phyloP scores from a whole-genome alignment of 2,329 filamentous ascomycete genomes.

The Colletotrichum somersetense region DNA sequence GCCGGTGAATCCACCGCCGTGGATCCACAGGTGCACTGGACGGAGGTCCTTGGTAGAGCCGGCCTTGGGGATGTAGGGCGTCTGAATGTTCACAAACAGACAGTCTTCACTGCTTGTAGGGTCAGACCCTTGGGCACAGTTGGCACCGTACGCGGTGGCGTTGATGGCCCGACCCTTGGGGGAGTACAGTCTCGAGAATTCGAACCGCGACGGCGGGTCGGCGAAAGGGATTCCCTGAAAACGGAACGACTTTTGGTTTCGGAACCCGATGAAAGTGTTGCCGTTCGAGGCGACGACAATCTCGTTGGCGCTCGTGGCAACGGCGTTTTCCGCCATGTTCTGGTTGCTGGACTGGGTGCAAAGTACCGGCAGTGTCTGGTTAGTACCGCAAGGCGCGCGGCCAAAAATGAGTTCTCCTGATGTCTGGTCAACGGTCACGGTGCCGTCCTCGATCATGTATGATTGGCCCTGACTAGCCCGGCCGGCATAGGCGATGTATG shows the following conservation, averaged over 20 bases:
- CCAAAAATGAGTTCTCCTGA: not conserved
- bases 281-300: not conserved
- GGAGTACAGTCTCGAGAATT: not conserved
- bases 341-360: not conserved
- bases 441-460: not conserved
- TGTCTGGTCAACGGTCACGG: not conserved
- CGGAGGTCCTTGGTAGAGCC: not conserved
- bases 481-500: not conserved
- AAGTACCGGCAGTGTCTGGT: not conserved
- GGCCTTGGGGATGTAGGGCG: not conserved
- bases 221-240: not conserved
- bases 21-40: not conserved
- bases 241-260: conserved; percentile 1
- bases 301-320: not conserved
- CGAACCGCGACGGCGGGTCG: not conserved
- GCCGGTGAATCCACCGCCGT: not conserved
- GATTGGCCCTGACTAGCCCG: not conserved
- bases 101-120: not conserved
- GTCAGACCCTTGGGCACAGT: not conserved
- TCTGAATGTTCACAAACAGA: not conserved
- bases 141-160: not conserved
- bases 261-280: not conserved
- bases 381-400: not conserved
- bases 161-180: not conserved
- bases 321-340: not conserved